phyloP scores from a whole-genome alignment of 441 rosid genomes.

The Pelargonium citronellum region DNA sequence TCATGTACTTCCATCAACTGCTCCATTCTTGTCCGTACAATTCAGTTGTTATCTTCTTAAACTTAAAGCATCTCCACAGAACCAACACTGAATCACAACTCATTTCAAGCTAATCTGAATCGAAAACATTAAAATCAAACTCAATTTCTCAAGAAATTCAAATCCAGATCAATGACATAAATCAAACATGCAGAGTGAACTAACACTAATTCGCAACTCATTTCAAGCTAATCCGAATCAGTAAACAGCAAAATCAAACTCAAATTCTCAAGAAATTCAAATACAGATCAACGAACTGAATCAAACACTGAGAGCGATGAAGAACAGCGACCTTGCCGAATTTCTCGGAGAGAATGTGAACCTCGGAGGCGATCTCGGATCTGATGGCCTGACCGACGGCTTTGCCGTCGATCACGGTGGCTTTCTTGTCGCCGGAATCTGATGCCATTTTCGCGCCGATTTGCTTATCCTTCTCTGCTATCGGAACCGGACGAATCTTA shows the following conservation, averaged over 20 bases:
- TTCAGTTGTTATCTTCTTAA: too few species aligned
- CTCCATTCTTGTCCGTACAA: too few species aligned
- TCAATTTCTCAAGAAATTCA: too few species aligned
- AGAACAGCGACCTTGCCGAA: slow-evolving; percentile 51
- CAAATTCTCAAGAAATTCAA: not conserved
- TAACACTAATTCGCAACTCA: not conserved
- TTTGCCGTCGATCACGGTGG: slow-evolving; percentile 69
- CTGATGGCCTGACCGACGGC: slow-evolving; percentile 69
- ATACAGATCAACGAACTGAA: not conserved
- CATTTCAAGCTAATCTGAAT: too few species aligned
- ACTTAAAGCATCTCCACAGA: too few species aligned
- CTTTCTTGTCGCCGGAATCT: slow-evolving; percentile 38
- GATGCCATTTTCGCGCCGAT: slow-evolving; percentile 38
- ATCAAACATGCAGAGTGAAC: not conserved
- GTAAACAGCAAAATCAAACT: not conserved
- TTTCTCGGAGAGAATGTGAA: slow-evolving; percentile 49
- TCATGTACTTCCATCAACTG: too few species aligned
- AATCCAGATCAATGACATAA: too few species aligned
- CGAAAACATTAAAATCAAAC: too few species aligned
- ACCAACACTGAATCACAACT: too few species aligned
- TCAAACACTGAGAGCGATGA: not conserved
- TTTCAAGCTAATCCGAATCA: not conserved
- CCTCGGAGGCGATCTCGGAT: slow-evolving; percentile 77
- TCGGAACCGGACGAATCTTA: not conserved
- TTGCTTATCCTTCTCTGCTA: slow-evolving; percentile 7